These are phyloP conservation scores for Ilyonectria mors-panacis DNA, from an alignment of 2,329 filamentous ascomycete genomes.

Conservation along the genomic window DNA sequence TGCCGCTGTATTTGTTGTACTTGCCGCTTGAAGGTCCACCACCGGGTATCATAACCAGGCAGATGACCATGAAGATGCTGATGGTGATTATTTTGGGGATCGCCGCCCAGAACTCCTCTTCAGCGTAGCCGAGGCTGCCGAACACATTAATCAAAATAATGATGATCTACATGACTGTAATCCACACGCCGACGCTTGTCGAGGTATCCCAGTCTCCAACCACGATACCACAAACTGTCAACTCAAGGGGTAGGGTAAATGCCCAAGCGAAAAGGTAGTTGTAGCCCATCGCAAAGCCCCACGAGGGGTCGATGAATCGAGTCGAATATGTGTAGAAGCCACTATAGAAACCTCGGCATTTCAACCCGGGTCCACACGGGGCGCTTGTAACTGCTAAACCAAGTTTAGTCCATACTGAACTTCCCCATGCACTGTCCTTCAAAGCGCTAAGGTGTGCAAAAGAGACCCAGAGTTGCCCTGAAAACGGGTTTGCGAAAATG, in stretches of 20 bases:
- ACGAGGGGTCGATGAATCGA: slow-evolving; percentile 73
- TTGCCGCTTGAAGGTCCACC: slow-evolving; percentile 64
- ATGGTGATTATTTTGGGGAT: slow-evolving; percentile 70
- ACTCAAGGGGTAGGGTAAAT: slow-evolving; percentile 64
- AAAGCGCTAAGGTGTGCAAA: too few species aligned
- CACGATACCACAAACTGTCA: slow-evolving; percentile 59
- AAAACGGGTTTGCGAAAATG: too few species aligned
- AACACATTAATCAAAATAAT: slow-evolving; percentile 67
- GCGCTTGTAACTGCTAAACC: too few species aligned
- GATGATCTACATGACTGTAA: slow-evolving; percentile 63
- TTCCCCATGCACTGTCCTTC: too few species aligned
- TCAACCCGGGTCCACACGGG: too few species aligned
- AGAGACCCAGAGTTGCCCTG: too few species aligned
- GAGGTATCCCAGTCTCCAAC: slow-evolving; percentile 64
- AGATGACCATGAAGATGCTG: slow-evolving; percentile 72
- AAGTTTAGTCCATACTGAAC: too few species aligned
- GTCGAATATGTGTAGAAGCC: slow-evolving; percentile 73
- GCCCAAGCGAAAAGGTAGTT: slow-evolving; percentile 54
- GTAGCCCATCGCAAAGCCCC: slow-evolving; percentile 49
- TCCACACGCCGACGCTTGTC: slow-evolving; percentile 64
- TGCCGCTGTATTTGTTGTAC: slow-evolving; percentile 60
- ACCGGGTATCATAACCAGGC: slow-evolving; percentile 68
- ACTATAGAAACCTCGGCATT: background rate
- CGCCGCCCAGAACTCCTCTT: slow-evolving; percentile 59
- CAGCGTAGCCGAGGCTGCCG: slow-evolving; percentile 65